Evolutionary conservation across 345 rosid species (phyloP).

Genomic region (Aegle marmelos): DNA sequence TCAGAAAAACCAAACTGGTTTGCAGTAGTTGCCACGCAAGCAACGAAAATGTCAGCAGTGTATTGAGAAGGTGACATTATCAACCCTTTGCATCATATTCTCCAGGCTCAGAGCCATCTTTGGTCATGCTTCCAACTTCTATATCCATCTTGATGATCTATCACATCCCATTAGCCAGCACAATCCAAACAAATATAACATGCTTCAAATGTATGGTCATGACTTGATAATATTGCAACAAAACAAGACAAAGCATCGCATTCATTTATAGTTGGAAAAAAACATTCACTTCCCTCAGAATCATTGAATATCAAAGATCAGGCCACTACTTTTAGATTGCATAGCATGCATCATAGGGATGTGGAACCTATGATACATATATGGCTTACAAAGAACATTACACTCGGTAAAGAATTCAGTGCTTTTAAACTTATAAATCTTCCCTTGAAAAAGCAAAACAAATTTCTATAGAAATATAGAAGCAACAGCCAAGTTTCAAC

Average conservation of each 20-base stretch:
- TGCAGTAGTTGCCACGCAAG: not conserved
- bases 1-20: not conserved
- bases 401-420: not conserved
- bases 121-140: not conserved
- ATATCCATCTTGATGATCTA: not conserved
- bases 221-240: not conserved
- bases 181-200: not conserved
- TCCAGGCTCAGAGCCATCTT: not conserved
- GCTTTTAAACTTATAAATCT: not conserved
- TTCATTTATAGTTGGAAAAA: not conserved
- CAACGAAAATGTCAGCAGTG: not conserved
- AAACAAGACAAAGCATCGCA: not conserved
- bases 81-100: not conserved
- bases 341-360: not conserved
- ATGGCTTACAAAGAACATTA: too few species aligned
- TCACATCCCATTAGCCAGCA: not conserved
- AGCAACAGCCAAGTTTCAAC: not conserved
- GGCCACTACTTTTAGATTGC: slow-evolving; percentile 11
- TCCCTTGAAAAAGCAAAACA: not conserved
- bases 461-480: not conserved
- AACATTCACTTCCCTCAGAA: slow-evolving; percentile 9
- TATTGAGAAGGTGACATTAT: not conserved
- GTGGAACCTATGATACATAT: too few species aligned
- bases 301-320: slow-evolving; percentile 10
- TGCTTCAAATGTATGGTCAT: not conserved